phyloP scores from a whole-genome alignment of 441 rosid genomes.

The Corymbia citriodora region DNA sequence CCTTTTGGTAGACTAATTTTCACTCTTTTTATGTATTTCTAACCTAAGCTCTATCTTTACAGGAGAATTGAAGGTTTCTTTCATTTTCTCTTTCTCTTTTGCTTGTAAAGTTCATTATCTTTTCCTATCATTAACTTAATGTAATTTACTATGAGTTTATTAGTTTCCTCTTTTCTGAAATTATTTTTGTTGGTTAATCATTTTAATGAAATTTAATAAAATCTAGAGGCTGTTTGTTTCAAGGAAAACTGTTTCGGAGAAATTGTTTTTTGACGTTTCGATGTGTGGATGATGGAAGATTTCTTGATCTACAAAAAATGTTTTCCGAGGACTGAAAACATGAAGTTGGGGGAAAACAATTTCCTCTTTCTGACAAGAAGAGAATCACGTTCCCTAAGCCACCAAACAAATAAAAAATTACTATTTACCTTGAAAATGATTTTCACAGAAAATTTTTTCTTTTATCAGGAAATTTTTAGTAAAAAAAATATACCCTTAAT shows the following conservation, averaged over 20 bases:
- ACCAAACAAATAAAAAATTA: background rate
- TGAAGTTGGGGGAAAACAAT: background rate
- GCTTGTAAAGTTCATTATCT: background rate
- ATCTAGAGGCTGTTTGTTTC: background rate
- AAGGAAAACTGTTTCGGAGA: background rate
- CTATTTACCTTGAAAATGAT: background rate
- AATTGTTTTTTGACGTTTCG: background rate
- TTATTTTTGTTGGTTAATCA: background rate
- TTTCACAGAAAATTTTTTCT: background rate
- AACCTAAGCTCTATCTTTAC: background rate
- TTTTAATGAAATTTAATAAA: background rate
- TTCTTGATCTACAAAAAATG: background rate
- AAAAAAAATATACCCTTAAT: background rate
- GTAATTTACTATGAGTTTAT: background rate
- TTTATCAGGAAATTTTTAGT: background rate
- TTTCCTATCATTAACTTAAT: background rate
- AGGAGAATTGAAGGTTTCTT: background rate
- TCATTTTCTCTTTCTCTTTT: background rate
- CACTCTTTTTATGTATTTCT: background rate
- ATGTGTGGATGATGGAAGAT: background rate
- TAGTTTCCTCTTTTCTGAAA: background rate
- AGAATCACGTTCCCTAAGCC: background rate
- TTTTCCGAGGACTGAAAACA: background rate
- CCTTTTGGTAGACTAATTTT: background rate
- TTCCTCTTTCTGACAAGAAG: background rate